Base-by-base conservation (phyloP, 2,329 filamentous ascomycete species). In the Geosmithia flava region DNA sequence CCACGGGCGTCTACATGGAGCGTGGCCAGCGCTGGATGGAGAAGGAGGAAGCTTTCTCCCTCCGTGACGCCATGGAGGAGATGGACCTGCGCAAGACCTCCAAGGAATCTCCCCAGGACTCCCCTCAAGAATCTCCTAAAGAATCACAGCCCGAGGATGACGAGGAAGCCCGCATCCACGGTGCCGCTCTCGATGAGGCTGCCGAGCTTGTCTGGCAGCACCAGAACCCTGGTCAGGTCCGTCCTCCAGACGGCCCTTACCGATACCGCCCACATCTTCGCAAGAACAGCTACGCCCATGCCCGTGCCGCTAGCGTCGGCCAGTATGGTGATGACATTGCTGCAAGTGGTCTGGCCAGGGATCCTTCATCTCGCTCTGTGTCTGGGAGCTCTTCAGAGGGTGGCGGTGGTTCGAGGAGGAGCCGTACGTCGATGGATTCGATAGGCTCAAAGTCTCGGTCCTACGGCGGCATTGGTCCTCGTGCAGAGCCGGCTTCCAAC, bases 181-280 rank as follows among this genome's bases (percentile, higher is more conserved):
- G 77, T 13, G 82, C 83, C 41, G 86, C 86, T 29, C 79, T 87
- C 51, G 71, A 87, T 51, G 86, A 91, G 62, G 86, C 86, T 11
- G 81, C 84, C 1, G 84, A 90, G 60, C 71, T 91, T 44, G 86
- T 91, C 42, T 89, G 80, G 75, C 79, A 81, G 58, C 86, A 91
- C 59, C 74, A 83, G 59, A 75, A 87, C 54, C 76, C 76, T 7
- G 58, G 56, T 45, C 63, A 71, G 50, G 62, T 68, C 1, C 68
- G 68, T n/a, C 69, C 74, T 51, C 81, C 83, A 2, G 75, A 80
- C 42, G 76, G 79, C 1, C 78, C 83, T 10, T 84, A 80, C 55
- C 72, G 71, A 30, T 90, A 90, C 63, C 79, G 74, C 52, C 72
- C 79, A 20, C 82, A 87, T 59, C 68, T 87, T 52, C 74, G 79